Base-by-base conservation (phyloP, 441 rosid species). In the Gossypium laxum region DNA sequence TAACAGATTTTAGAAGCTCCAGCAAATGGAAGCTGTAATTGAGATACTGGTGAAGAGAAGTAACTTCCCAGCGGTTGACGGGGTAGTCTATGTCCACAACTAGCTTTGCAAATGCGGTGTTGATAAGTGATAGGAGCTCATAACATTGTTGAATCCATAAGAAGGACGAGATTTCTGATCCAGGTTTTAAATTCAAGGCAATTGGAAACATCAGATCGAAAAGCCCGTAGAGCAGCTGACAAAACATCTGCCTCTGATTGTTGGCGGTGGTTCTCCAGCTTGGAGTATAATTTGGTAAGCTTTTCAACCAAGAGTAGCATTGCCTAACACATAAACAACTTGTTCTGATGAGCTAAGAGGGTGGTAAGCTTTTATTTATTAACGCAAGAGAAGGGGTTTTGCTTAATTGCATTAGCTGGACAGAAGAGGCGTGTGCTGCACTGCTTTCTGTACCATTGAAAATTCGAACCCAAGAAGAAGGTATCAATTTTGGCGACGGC, bases 81-180 rank as follows among this genome's bases (percentile, higher is more conserved):
- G 78, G 86, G 64, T 77, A 81, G 70, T 87, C 87, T 22, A 89
- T 77, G 11, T 73, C 82, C 71, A 78, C 78, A 58, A 80, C 82
- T 7, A 87, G 80, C 80, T 85, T 79, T 15, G 82, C 83, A 73
- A 89, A 86, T 22, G 85, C 86, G 56, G 74, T 75, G 80, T 87
- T 83, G 74, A 83, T 66, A 28, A 41, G 10, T 48, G 80, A 81
- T 34, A 89, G 52, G 54, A 86, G 54, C 78, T 79, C 76, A 26
- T 87, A 79, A 77, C 88, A 83, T 50, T 64, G 76, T 2, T 57
- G 85, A 69, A 86, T 67, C 88, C 86, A 85, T 5, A 73, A 12
- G 5, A 86, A 60, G 5, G 63, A 58, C 63, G 30, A 58, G 63
- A 14, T 52, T 63, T 75, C 85, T 3, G 77, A 56, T 14, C 58